Conservation (phyloP, 1,139 yeast genomes). For the Debaryomycetaceae sp. region DNA sequence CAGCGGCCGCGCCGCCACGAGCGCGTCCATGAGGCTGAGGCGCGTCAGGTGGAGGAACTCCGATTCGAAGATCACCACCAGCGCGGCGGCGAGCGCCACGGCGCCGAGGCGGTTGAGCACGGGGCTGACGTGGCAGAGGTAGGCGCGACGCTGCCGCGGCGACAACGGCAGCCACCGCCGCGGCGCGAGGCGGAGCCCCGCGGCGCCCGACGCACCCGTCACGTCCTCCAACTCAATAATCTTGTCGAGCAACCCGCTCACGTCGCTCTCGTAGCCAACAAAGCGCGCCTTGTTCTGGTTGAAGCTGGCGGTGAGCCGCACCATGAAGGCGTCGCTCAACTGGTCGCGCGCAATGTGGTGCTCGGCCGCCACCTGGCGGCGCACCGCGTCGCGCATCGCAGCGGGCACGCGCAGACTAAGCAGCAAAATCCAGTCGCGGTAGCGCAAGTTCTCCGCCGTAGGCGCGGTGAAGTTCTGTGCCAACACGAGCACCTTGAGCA, state of each 20-base stretch:
- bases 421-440: conserved; percentile 40
- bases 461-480: conserved; percentile 26
- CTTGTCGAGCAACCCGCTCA: conserved; percentile 27
- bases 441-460: conserved; percentile 21
- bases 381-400: conserved; percentile 32
- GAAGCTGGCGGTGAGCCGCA: conserved; percentile 32
- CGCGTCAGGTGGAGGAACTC: conserved; percentile 71
- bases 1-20: no score
- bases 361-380: conserved; percentile 22
- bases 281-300: conserved; percentile 35
- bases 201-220: conserved; percentile 15
- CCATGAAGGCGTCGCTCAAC: conserved; percentile 30
- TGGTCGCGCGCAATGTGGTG: conserved; percentile 31
- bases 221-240: conserved; percentile 41
- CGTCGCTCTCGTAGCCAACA: conserved; percentile 41
- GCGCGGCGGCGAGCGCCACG: conserved; percentile 30
- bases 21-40: conserved; percentile 55
- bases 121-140: conserved; percentile 45
- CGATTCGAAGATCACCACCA: conserved; percentile 61
- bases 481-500: conserved; percentile 55
- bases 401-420: conserved; percentile 30
- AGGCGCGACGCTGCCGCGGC: conserved; percentile 17
- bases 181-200: neutral
- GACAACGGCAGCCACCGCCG: neutral
- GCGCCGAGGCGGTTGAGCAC: conserved; percentile 37